Percentiles rank a stretch among this genome's conserved stretches.
Evolutionary conservation across 176 grass and related monocot species (phyloP).

Genomic region (Phragmites australis): DNA sequence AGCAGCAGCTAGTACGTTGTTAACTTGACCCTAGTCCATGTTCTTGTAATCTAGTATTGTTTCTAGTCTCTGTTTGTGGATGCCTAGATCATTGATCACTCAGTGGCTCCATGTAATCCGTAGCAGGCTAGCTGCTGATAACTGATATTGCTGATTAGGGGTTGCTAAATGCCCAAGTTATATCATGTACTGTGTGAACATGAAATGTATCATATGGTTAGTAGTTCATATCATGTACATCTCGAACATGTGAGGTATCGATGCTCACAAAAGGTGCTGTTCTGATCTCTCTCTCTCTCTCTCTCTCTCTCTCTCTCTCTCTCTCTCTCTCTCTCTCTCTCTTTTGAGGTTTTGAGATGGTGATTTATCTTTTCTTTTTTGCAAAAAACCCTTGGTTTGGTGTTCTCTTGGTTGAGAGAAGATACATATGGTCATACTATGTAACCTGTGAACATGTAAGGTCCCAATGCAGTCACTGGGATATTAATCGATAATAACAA

Average conservation of each 20-base stretch:
- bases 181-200: slow-evolving; percentile 1
- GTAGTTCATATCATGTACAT: background rate
- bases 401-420: no score
- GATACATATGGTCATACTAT: no score
- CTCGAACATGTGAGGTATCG: background rate
- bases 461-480: no score
- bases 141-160: background rate
- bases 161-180: background rate
- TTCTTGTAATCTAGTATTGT: background rate
- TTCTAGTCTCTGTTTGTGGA: background rate
- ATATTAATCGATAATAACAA: no score
- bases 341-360: background rate
- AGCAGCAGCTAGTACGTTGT: slow-evolving; percentile 19
- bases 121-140: background rate
- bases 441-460: no score
- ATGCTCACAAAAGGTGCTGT: background rate
- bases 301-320: no score
- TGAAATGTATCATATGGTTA: background rate
- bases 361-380: background rate
- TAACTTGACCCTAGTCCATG: slow-evolving; percentile 4
- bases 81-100: background rate
- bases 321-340: no score
- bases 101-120: background rate
- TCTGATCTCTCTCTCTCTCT: background rate
- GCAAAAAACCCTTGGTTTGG: no score